Percentiles rank a stretch among this genome's conserved stretches.
These are phyloP conservation scores for Aplosporella prunicola DNA, from an alignment of 2,329 filamentous ascomycete species.

Conservation along the genomic window DNA sequence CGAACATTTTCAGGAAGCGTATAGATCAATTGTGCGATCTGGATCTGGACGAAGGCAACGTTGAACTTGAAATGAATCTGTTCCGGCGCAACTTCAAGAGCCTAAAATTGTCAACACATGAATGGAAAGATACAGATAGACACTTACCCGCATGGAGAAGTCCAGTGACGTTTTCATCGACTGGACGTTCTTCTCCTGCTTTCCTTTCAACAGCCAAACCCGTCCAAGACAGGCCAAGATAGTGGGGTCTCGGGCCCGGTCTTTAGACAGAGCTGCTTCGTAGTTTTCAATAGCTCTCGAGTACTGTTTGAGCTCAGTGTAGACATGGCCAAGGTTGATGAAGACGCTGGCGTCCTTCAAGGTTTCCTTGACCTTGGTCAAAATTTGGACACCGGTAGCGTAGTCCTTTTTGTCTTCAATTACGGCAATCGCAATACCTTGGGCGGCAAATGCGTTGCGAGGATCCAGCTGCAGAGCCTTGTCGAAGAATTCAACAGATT, in stretches of 20 bases:
- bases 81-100: conserved; percentile 67
- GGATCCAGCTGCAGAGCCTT: conserved; percentile 93
- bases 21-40: conserved; percentile 76
- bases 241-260: conserved; percentile 66
- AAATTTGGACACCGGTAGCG: conserved; percentile 71
- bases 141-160: conserved; percentile 50
- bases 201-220: conserved; percentile 75
- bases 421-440: conserved; percentile 88
- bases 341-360: conserved; percentile 80
- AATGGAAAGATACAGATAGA: not conserved
- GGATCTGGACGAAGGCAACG: conserved; percentile 93
- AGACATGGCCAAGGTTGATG: conserved; percentile 89
- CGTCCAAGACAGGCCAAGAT: conserved; percentile 81
- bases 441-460: conserved; percentile 90
- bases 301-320: conserved; percentile 82
- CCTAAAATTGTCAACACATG: conserved; percentile 37
- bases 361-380: conserved; percentile 84
- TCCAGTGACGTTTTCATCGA: conserved; percentile 56
- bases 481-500: conserved; percentile 96
- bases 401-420: conserved; percentile 91
- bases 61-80: conserved; percentile 95
- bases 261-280: conserved; percentile 71
- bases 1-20: conserved; percentile 65
- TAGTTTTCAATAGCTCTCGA: conserved; percentile 91
- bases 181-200: conserved; percentile 54